Conservation (phyloP, 2,329 filamentous ascomycete genomes). For the Cadophora malorum region DNA sequence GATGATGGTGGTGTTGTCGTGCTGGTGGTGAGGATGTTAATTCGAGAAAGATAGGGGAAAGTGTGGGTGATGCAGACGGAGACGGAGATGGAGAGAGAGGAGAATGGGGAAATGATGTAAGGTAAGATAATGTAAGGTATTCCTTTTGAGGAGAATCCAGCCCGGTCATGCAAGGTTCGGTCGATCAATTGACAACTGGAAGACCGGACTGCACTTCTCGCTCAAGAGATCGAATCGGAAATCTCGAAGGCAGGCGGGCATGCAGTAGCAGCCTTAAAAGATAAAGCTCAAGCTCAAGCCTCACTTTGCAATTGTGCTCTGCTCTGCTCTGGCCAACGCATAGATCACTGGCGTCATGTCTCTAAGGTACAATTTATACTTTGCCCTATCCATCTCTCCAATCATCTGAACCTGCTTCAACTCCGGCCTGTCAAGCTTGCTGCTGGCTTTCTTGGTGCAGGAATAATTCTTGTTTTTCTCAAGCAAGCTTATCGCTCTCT, state of each 20-base stretch:
- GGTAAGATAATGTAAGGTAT: background rate
- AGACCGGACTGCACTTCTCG: background rate
- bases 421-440: background rate
- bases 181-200: background rate
- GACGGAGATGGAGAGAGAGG: background rate
- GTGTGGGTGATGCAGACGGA: background rate
- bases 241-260: background rate
- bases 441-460: background rate
- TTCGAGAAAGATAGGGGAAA: background rate
- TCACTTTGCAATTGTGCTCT: background rate
- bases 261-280: background rate
- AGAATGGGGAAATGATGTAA: background rate
- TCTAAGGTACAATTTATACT: no score
- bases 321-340: background rate
- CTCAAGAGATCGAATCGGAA: background rate
- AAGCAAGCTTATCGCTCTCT: background rate
- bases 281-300: background rate
- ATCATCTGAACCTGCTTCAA: background rate
- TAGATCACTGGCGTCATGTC: background rate
- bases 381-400: background rate
- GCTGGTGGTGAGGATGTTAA: background rate
- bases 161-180: background rate
- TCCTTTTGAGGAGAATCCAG: background rate
- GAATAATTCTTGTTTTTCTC: background rate
- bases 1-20: background rate